Evolutionary conservation across 2,329 filamentous ascomycete species (phyloP).

Genomic region (Aspergillus sp.): DNA sequence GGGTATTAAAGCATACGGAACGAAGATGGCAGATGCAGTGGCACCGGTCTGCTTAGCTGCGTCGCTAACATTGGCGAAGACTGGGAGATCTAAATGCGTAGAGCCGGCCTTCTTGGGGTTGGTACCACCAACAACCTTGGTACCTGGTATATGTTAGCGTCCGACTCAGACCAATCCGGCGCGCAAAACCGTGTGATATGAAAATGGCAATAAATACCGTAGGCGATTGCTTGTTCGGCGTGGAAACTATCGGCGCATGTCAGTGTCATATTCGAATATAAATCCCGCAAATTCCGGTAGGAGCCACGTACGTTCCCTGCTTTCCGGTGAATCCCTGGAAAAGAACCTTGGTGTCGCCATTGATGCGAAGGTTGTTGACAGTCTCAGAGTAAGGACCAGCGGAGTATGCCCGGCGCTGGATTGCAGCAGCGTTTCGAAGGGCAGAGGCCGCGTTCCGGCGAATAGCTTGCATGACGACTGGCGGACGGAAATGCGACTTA

Average conservation of each 20-base stretch:
- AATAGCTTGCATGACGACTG: slow-evolving; percentile 73
- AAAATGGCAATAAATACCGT: slow-evolving; percentile 62
- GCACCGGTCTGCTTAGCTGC: slow-evolving; percentile 89
- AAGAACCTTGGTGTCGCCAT: slow-evolving; percentile 87
- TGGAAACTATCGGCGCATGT: slow-evolving; percentile 69
- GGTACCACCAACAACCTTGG: slow-evolving; percentile 95
- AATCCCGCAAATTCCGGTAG: slow-evolving; percentile 26
- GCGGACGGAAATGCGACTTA: slow-evolving; percentile 4
- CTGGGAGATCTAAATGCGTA: slow-evolving; percentile 85
- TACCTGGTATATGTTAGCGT: slow-evolving; percentile 60
- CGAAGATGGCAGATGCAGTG: slow-evolving; percentile 90
- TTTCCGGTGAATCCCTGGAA: slow-evolving; percentile 98
- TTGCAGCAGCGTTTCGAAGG: slow-evolving; percentile 61
- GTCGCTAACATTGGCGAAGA: slow-evolving; percentile 86
- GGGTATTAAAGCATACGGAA: slow-evolving; percentile 63
- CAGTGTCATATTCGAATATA: slow-evolving; percentile 19
- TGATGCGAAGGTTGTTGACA: slow-evolving; percentile 87
- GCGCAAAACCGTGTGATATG: slow-evolving; percentile 7
- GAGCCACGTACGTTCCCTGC: slow-evolving; percentile 82
- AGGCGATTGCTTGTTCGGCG: slow-evolving; percentile 95
- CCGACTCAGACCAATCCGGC: slow-evolving; percentile 7
- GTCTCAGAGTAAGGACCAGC: slow-evolving; percentile 71
- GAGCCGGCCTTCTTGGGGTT: slow-evolving; percentile 98
- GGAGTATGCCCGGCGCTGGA: slow-evolving; percentile 72
- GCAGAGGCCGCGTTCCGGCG: slow-evolving; percentile 70